Conservation (phyloP, 805 yeast species). For the Saturnispora galanensis region DNA sequence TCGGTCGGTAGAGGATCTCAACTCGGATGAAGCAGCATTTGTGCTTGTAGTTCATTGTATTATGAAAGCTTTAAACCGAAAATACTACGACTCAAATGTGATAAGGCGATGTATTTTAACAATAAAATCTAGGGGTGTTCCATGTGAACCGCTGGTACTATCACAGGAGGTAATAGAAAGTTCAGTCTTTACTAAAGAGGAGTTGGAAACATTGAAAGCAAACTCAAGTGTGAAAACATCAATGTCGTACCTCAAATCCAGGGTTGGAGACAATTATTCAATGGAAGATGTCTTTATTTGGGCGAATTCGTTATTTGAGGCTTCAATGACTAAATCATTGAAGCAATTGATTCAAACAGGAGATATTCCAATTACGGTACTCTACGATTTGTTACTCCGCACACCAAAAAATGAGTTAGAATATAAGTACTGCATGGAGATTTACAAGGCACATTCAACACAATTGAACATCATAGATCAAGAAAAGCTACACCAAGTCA, state of each 20-base stretch:
- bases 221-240: not conserved
- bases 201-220: not conserved
- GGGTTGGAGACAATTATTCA: constrained; percentile 9
- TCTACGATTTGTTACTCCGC: constrained; percentile 23
- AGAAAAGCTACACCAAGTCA: constrained; percentile 19
- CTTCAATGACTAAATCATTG: constrained; percentile 14
- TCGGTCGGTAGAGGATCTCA: constrained; percentile 11
- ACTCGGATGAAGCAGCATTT: constrained; percentile 20
- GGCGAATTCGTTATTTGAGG: constrained; percentile 23
- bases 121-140: not conserved
- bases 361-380: constrained; percentile 19
- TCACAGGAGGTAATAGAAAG: too few relatives aligned
- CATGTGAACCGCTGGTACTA: too few relatives aligned
- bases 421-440: constrained; percentile 17
- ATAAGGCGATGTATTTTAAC: not conserved
- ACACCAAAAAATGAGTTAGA: constrained; percentile 20
- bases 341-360: constrained; percentile 12
- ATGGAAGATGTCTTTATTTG: constrained; percentile 19
- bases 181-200: not conserved
- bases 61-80: constrained; percentile 9
- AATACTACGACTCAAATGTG: constrained; percentile 6
- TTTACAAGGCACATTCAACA: constrained; percentile 16
- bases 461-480: constrained; percentile 21
- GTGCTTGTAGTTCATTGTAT: constrained; percentile 17
- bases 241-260: not conserved